These are phyloP conservation scores for Lactifluus subvellereus DNA, from an alignment of 768 basidiomycete species.

Conservation along the genomic window DNA sequence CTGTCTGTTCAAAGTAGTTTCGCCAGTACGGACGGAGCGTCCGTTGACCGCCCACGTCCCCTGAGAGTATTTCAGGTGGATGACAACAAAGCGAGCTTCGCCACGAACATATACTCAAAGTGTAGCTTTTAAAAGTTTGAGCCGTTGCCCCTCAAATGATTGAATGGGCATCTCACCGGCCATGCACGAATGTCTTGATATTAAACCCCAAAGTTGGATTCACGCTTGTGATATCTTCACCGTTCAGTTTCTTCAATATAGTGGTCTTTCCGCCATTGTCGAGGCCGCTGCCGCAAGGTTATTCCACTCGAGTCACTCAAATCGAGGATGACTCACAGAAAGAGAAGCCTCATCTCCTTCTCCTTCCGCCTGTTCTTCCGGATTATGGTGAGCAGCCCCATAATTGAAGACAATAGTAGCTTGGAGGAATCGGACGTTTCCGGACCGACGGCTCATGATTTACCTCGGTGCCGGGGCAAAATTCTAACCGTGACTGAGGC, in stretches of 20 bases:
- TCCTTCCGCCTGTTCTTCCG: conserved; percentile 94
- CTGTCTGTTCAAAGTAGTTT: conserved; percentile 98
- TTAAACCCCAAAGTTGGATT: conserved; percentile 98
- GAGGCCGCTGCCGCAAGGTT: conserved; percentile 58
- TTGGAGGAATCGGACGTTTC: too few species aligned
- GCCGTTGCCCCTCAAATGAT: background rate
- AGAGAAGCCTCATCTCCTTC: conserved; percentile 92
- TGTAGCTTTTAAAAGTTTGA: conserved; percentile 45
- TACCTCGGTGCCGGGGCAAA: background rate
- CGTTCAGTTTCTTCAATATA: conserved; percentile 90
- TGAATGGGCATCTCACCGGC: conserved; percentile 53
- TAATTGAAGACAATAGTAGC: conserved; percentile 30
- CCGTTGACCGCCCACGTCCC: conserved; percentile 97
- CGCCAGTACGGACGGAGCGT: conserved; percentile 97
- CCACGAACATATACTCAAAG: conserved; percentile 69
- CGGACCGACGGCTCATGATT: background rate
- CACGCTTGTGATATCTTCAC: conserved; percentile 81
- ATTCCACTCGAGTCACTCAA: background rate
- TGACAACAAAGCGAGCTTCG: background rate
- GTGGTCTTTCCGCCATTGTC: conserved; percentile 99
- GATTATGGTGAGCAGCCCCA: conserved; percentile 97
- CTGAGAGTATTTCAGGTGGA: conserved; percentile 36
- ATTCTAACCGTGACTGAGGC: background rate
- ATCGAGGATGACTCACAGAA: conserved; percentile 55
- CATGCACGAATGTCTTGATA: conserved; percentile 92